phyloP scores from a whole-genome alignment of 495 filamentous ascomycete genomes.

The Aspergillus avenaceus region DNA sequence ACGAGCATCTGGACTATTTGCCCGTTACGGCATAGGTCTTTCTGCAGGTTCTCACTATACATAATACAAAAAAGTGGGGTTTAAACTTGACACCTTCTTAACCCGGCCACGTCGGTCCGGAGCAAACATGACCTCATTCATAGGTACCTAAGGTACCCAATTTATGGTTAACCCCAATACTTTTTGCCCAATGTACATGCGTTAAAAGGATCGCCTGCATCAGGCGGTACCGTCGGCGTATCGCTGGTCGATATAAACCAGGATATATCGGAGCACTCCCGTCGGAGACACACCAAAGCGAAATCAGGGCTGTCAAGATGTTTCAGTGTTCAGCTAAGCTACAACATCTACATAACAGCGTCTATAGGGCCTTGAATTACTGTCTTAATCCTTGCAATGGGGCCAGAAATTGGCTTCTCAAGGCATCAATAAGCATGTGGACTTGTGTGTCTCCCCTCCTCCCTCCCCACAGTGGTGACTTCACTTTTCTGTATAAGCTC shows the following conservation, averaged over 20 bases:
- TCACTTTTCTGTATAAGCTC: neutral
- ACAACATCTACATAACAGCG: too few relatives aligned
- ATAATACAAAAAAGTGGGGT: neutral
- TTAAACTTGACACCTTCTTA: neutral
- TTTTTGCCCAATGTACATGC: conserved; percentile 7
- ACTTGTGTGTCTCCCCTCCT: too few relatives aligned
- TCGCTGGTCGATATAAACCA: neutral
- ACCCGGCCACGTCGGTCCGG: conserved; percentile 2
- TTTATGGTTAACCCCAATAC: neutral
- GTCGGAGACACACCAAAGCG: too few relatives aligned
- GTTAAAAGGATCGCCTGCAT: neutral
- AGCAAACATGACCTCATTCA: neutral
- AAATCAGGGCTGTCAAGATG: neutral
- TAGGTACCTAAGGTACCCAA: conserved; percentile 13
- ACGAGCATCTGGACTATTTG: neutral
- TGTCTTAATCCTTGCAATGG: too few relatives aligned
- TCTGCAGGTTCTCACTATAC: neutral
- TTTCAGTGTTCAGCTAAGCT: neutral
- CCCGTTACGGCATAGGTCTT: neutral
- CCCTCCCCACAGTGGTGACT: neutral
- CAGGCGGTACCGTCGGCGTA: conserved; percentile 1
- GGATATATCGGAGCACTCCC: too few relatives aligned
- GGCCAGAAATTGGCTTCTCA: too few relatives aligned
- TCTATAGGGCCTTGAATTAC: too few relatives aligned
- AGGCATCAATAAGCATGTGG: too few relatives aligned